Evolutionary conservation across 768 basidiomycete species (phyloP), one percentile per base, ranked within the genome.

Genomic region (Leccinum variicolor): DNA sequence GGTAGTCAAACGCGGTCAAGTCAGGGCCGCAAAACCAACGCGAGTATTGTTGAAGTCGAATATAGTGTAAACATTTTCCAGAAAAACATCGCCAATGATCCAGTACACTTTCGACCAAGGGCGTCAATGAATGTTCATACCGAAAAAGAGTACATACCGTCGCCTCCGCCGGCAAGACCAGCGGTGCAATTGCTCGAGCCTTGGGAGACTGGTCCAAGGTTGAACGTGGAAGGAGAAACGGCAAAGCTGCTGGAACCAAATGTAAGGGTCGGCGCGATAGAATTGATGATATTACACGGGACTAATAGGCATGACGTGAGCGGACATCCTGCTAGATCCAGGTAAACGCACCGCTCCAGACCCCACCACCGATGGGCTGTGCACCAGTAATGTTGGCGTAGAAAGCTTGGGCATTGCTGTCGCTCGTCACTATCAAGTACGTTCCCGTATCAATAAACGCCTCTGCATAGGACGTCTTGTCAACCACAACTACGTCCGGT

Each of bases 1-100:
- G 7, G 25, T 11, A 33, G 13, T 23, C 21, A 25, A 33, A 50
- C 11, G 49, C 13, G 5, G n/a, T 60, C 39, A 73, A 23, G 48
- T 57, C 46, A 73, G 66, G 54, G 72, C 59, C 55, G 79, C 79
- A 48, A 81, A 80, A 36, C 79, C 76, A 48, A 80, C 68, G 28
- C 70, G 72, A 25, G 54, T 68, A 48, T 73, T 74, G 5, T 58
- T 61, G 9, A 71, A 56, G 26, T 80, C 67, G 41, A 71, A 70
- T 34, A 70, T 61, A 1, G 59, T 63, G 59, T 74, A 74, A 14
- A 73, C 66, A 31, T 69, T 74, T 45, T 70, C 63, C 34, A 72
- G 23, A 58, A 76, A 76, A 21, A 71, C 70, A 33, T 73, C 73
- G 4, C 74, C 74, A 9, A 74, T 64, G 57, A 75, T 53, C 73